phyloP scores from a whole-genome alignment of 495 filamentous ascomycete genomes.

The Pyronema domesticum region DNA sequence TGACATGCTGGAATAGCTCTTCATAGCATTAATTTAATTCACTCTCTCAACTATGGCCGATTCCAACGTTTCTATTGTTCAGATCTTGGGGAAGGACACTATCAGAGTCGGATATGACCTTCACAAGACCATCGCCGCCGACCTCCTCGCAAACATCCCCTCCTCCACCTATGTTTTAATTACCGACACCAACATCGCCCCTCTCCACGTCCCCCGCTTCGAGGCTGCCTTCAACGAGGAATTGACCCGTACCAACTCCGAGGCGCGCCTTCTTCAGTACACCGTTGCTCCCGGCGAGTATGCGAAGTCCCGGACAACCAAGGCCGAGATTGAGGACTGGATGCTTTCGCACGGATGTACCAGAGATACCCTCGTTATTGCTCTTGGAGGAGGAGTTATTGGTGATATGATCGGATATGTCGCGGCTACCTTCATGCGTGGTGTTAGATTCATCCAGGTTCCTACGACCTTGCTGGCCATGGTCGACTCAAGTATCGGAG shows the following conservation, averaged over 20 bases:
- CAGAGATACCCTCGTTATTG: constrained; percentile 84
- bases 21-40: not conserved
- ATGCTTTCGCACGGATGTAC: constrained; percentile 83
- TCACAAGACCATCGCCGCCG: constrained; percentile 60
- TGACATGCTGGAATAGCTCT: too few species aligned
- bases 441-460: constrained; percentile 88
- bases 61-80: constrained; percentile 14
- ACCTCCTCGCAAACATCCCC: constrained; percentile 56
- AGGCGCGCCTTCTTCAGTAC: constrained; percentile 65
- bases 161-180: constrained; percentile 91
- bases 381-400: constrained; percentile 92
- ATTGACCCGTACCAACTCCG: constrained; percentile 29
- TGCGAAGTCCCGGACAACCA: constrained; percentile 81
- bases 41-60: not conserved
- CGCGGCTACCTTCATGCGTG: constrained; percentile 94
- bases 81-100: constrained; percentile 36
- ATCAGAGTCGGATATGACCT: constrained; percentile 87
- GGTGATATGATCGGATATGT: constrained; percentile 96
- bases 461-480: constrained; percentile 88
- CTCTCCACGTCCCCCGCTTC: constrained; percentile 64
- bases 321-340: constrained; percentile 94
- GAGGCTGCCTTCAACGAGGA: constrained; percentile 47
- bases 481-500: constrained; percentile 96
- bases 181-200: constrained; percentile 81
- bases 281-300: constrained; percentile 78